Conservation (phyloP, 2,329 filamentous ascomycete genomes). For the Aschersonia sp. region DNA sequence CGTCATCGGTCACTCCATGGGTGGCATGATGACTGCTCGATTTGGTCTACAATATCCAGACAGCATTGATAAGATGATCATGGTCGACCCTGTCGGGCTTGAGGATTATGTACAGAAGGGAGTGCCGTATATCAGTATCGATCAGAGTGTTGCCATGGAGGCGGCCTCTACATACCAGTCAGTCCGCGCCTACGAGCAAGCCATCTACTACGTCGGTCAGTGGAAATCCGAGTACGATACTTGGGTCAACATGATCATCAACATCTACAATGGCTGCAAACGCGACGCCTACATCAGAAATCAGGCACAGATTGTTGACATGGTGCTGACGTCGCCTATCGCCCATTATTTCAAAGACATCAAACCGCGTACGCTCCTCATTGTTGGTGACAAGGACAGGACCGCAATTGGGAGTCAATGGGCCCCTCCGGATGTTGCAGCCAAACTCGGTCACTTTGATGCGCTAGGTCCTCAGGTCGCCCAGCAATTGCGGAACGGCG, state of each 20-base stretch:
- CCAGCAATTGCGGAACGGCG: conserved; percentile 25
- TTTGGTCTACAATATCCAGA: conserved; percentile 35
- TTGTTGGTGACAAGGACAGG: conserved; percentile 35
- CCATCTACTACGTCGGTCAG: conserved; percentile 30
- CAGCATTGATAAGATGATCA: conserved; percentile 25
- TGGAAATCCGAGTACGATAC: conserved; percentile 35
- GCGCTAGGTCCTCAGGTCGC: conserved; percentile 30
- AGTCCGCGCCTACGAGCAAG: conserved; percentile 30
- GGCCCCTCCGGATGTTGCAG: conserved; percentile 27
- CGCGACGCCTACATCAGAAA: conserved; percentile 27
- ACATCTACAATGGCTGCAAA: conserved; percentile 31
- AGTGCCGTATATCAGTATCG: conserved; percentile 29
- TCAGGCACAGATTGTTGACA: conserved; percentile 36
- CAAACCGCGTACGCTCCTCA: conserved; percentile 28
- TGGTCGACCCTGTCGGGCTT: conserved; percentile 37
- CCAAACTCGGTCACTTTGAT: conserved; percentile 31
- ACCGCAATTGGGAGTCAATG: conserved; percentile 41
- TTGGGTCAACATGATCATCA: conserved; percentile 39
- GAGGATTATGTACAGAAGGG: conserved; percentile 37
- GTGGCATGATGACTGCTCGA: conserved; percentile 37
- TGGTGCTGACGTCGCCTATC: conserved; percentile 37
- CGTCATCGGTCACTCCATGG: conserved; percentile 39
- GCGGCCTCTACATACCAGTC: conserved; percentile 24
- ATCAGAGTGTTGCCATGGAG: conserved; percentile 22
- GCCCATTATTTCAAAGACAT: conserved; percentile 33